Conservation (phyloP, 192 early-diverging fungal genomes). For the Coemansia sp. region DNA sequence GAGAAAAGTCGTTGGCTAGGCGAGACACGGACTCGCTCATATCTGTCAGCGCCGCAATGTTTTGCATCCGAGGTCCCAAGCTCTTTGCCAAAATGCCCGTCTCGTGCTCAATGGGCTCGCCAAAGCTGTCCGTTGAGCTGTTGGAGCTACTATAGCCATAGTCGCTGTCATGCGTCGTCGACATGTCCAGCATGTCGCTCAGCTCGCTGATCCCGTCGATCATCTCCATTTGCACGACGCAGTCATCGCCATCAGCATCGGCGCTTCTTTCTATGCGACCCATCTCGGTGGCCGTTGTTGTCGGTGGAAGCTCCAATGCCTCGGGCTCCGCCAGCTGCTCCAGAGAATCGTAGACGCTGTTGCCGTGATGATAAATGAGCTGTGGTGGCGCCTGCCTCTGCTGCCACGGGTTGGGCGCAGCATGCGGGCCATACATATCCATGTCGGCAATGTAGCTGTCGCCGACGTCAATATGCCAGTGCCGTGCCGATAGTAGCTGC, state of each 20-base stretch:
- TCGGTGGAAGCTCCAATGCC: conserved; percentile 41
- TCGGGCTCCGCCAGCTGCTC: conserved; percentile 41
- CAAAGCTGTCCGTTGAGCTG: conserved; percentile 53
- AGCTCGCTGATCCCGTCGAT: conserved; percentile 41
- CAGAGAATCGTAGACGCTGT: conserved; percentile 25
- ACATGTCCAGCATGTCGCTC: conserved; percentile 39
- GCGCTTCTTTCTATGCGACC: neutral
- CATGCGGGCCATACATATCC: conserved; percentile 4
- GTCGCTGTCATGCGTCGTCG: conserved; percentile 27
- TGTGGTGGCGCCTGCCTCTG: neutral
- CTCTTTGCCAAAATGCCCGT: conserved; percentile 39
- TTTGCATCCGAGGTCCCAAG: conserved; percentile 6
- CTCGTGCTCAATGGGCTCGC: conserved; percentile 49
- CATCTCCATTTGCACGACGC: conserved; percentile 48
- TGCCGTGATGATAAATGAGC: conserved; percentile 1
- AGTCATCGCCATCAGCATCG: conserved; percentile 6
- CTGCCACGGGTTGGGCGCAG: conserved; percentile 4
- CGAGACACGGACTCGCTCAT: conserved; percentile 7
- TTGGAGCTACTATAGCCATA: conserved; percentile 38
- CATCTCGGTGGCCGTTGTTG: conserved; percentile 11
- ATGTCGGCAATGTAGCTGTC: neutral
- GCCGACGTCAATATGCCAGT: conserved; percentile 14
- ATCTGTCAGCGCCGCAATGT: neutral
- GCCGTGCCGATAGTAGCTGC: conserved; percentile 12
- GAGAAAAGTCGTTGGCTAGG: conserved; percentile 7